Evolutionary conservation across 345 rosid genomes (phyloP).

Genomic region (Eutrema yunnanense): DNA sequence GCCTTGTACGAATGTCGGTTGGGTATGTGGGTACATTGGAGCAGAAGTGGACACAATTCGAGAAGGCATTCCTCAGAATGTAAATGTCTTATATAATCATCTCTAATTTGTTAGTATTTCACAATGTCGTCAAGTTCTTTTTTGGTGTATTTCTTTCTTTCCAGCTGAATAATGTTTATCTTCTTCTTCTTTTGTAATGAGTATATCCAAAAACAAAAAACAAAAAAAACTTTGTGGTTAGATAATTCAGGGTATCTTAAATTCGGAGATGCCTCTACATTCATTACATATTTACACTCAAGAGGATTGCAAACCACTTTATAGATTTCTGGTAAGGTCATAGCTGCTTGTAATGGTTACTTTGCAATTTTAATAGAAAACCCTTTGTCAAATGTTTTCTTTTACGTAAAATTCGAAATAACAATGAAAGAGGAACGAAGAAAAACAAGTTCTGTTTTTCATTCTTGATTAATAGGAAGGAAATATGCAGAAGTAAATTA

Average conservation of each 20-base stretch:
- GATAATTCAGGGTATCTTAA: background rate
- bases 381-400: no score
- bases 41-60: conserved; percentile 86
- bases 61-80: conserved; percentile 63
- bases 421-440: background rate
- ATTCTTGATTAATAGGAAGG: background rate
- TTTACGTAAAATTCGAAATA: background rate
- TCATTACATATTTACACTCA: background rate
- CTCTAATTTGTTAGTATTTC: background rate
- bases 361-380: no score
- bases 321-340: no score
- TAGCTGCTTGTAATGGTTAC: no score
- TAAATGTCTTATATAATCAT: conserved; percentile 15
- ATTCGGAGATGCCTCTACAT: background rate
- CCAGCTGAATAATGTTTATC: background rate
- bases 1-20: conserved; percentile 79
- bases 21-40: conserved; percentile 86
- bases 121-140: background rate
- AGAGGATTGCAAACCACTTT: background rate
- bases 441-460: background rate
- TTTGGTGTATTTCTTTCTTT: background rate
- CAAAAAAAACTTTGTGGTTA: background rate
- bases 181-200: background rate
- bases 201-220: background rate
- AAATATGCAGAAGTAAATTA: background rate